These are phyloP conservation scores for Podospora sp. DNA, from an alignment of 495 filamentous ascomycete genomes.

Conservation along the genomic window DNA sequence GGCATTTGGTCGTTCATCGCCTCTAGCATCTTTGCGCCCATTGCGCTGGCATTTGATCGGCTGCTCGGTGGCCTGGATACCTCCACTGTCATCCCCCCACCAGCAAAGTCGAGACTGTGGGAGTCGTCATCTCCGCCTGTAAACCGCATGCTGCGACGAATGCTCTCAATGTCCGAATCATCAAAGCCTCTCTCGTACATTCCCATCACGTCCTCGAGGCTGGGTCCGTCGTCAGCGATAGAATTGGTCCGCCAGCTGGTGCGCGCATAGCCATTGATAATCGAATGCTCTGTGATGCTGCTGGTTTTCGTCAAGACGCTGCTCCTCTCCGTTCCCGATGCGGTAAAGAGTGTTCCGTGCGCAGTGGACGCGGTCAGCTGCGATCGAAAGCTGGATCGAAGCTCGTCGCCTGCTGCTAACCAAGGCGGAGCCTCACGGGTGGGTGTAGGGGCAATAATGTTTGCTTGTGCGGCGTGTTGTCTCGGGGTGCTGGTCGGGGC, in stretches of 20 bases:
- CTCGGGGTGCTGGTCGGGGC: constrained; percentile 27
- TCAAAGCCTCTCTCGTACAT: constrained; percentile 91
- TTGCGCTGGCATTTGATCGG: constrained; percentile 40
- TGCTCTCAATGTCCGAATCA: constrained; percentile 48
- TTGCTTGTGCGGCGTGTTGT: constrained; percentile 21
- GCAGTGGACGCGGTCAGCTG: constrained; percentile 67
- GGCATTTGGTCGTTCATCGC: constrained; percentile 47
- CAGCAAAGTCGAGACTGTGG: constrained; percentile 32
- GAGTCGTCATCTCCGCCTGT: constrained; percentile 40
- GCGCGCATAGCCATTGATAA: constrained; percentile 44
- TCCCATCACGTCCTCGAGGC: constrained; percentile 87
- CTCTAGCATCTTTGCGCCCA: constrained; percentile 45
- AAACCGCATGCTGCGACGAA: constrained; percentile 36
- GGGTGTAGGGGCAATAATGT: constrained; percentile 25
- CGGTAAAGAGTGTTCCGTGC: constrained; percentile 68
- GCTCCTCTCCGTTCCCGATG: constrained; percentile 79
- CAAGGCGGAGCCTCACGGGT: constrained; percentile 46
- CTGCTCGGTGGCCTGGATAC: constrained; percentile 33
- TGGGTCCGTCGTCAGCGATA: constrained; percentile 71
- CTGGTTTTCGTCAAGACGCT: constrained; percentile 80
- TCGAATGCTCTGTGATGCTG: constrained; percentile 64
- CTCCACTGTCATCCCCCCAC: constrained; percentile 23
- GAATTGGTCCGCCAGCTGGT: constrained; percentile 57
- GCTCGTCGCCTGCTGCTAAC: constrained; percentile 52
- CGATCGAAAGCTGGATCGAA: constrained; percentile 74